Conservation (phyloP, 352 stramenopile genomes). For the Globisporangium rhizosaccharum region DNA sequence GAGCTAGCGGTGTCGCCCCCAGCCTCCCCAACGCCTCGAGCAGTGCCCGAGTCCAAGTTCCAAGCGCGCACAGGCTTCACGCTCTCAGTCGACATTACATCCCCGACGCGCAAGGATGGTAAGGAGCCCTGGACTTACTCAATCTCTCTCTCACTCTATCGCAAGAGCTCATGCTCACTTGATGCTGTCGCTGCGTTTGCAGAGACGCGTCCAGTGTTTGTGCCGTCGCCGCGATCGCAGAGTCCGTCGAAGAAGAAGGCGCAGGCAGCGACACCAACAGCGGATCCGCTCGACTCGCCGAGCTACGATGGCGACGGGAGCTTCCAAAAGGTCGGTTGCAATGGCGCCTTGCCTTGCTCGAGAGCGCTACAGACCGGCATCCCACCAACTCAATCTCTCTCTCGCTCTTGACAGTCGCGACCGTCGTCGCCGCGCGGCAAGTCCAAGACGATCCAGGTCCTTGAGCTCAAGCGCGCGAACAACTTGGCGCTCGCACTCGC, state of each 20-base stretch:
- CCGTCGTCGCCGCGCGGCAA: conserved; percentile 66
- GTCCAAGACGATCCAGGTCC: conserved; percentile 68
- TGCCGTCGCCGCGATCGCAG: conserved; percentile 44
- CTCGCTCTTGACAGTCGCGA: conserved; percentile 27
- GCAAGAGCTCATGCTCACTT: background rate
- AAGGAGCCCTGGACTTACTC: background rate
- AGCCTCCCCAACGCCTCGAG: conserved; percentile 1
- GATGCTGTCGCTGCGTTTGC: background rate
- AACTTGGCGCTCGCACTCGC: conserved; percentile 68
- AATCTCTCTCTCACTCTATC: background rate
- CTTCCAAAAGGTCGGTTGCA: conserved; percentile 56
- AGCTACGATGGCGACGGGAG: conserved; percentile 13
- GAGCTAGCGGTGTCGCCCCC: no score
- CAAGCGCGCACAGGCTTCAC: conserved; percentile 41
- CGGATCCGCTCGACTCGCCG: conserved; percentile 8
- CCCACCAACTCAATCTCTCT: conserved; percentile 1
- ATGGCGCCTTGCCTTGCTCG: background rate
- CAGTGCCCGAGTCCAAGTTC: conserved; percentile 33
- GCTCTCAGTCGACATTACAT: conserved; percentile 45
- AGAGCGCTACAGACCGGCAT: background rate
- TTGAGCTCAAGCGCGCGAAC: conserved; percentile 77
- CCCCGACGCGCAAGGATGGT: conserved; percentile 43
- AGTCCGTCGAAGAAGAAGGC: conserved; percentile 26
- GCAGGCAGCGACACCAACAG: conserved; percentile 5
- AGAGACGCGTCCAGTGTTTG: conserved; percentile 44